Evolutionary conservation across 1,284 basidiomycete genomes (phyloP).

Genomic region (Heterobasidion parviporum): DNA sequence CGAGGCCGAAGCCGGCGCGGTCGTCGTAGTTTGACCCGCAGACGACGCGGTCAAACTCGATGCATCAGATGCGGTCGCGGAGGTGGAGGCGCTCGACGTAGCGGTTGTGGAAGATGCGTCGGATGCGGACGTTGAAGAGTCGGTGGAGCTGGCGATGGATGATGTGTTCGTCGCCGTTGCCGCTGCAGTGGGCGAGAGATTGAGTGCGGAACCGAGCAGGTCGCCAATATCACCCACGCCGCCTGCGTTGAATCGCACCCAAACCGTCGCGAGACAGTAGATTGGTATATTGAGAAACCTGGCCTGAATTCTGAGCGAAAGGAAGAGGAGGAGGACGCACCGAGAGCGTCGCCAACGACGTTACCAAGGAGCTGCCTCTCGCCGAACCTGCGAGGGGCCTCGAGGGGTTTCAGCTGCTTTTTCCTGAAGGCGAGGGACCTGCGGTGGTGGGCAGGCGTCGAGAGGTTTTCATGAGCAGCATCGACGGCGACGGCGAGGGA

Average conservation of each 20-base stretch:
- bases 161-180: not conserved
- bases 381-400: not conserved
- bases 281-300: not conserved
- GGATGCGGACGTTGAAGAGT: not conserved
- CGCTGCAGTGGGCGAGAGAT: not conserved
- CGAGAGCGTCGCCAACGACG: not conserved
- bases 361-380: not conserved
- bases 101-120: not conserved
- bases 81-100: not conserved
- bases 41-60: not conserved
- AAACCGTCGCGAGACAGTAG: too few species aligned
- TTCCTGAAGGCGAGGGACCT: constrained; percentile 1
- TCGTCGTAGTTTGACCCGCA: not conserved
- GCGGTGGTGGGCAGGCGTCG: not conserved
- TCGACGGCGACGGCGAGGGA: not conserved
- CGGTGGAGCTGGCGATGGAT: not conserved
- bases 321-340: not conserved
- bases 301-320: not conserved
- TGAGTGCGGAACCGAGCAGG: too few species aligned
- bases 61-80: not conserved
- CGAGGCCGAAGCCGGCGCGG: not conserved
- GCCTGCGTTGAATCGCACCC: too few species aligned
- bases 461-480: not conserved
- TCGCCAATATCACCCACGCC: not conserved
- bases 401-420: not conserved